These are phyloP conservation scores for Starmera pachycereana DNA, from an alignment of 805 yeast species.

Conservation along the genomic window DNA sequence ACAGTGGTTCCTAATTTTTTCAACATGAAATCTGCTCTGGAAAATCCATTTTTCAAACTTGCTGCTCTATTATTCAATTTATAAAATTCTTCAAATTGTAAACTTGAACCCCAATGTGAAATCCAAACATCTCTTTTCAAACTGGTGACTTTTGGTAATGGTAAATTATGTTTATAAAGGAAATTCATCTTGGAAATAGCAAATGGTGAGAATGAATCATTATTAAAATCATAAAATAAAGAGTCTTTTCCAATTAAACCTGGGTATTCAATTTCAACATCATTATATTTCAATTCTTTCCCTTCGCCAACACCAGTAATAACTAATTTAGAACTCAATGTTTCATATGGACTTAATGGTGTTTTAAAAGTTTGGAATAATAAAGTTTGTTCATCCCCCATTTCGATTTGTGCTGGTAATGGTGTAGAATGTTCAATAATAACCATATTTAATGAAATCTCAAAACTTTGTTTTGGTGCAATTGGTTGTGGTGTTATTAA, in stretches of 20 bases:
- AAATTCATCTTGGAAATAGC: conserved; percentile 40
- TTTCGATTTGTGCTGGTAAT: conserved; percentile 48
- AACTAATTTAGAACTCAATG: conserved; percentile 32
- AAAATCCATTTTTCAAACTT: conserved; percentile 55
- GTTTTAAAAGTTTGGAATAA: conserved; percentile 42
- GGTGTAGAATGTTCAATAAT: conserved; percentile 42
- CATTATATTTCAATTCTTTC: conserved; percentile 29
- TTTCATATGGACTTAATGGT: conserved; percentile 53
- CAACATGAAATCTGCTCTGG: conserved; percentile 69
- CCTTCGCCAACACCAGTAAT: conserved; percentile 37
- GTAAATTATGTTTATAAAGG: conserved; percentile 52
- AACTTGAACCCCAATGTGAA: conserved; percentile 68
- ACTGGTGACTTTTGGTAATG: conserved; percentile 49
- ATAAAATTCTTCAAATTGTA: conserved; percentile 78
- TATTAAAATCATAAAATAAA: conserved; percentile 47
- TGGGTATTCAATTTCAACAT: conserved; percentile 19
- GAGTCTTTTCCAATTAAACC: conserved; percentile 30
- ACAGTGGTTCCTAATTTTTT: conserved; percentile 38
- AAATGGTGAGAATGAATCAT: conserved; percentile 31
- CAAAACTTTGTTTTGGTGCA: conserved; percentile 45
- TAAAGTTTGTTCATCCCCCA: conserved; percentile 54
- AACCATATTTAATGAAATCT: conserved; percentile 39
- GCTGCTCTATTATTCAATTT: conserved; percentile 75
- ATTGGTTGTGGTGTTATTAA: conserved; percentile 54
- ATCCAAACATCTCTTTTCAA: conserved; percentile 77